These are phyloP conservation scores for Nannochloropsis gaditana DNA, from an alignment of 108 stramenopile genomes.

Conservation along the genomic window DNA sequence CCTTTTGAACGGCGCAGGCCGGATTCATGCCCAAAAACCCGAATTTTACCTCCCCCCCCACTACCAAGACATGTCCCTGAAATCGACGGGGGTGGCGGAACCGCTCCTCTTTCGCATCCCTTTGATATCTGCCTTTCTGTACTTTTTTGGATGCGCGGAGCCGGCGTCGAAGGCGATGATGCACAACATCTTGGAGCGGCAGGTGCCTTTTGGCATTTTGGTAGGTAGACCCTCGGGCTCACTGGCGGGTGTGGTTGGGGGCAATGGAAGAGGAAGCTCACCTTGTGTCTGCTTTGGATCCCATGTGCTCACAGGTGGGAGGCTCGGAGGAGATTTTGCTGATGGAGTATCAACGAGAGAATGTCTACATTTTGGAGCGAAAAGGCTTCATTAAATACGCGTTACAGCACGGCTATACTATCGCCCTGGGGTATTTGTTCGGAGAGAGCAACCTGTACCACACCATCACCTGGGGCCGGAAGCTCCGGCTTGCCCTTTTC, in stretches of 20 bases:
- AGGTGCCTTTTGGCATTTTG: conserved; percentile 13
- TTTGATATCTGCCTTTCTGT: neutral
- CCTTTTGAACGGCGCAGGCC: conserved; percentile 3
- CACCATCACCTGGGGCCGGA: conserved; percentile 15
- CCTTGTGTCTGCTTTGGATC: too few species aligned
- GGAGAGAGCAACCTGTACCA: conserved; percentile 9
- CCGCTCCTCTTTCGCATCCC: neutral
- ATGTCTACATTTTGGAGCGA: conserved; percentile 11
- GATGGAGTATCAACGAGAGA: neutral
- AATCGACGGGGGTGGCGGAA: neutral
- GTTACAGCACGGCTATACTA: conserved; percentile 21
- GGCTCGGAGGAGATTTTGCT: neutral
- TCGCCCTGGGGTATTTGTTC: neutral
- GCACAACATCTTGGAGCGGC: conserved; percentile 3
- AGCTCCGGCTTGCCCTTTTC: conserved; percentile 4
- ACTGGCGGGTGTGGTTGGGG: too few species aligned
- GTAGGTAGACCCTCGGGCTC: neutral
- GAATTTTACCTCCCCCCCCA: neutral
- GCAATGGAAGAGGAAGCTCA: too few species aligned
- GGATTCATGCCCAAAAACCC: conserved; percentile 6
- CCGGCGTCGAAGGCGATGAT: neutral
- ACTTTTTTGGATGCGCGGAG: neutral
- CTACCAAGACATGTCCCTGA: conserved; percentile 14
- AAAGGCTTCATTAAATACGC: conserved; percentile 27
- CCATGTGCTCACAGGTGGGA: neutral